These are phyloP conservation scores for Gonapodya prolifera DNA, from an alignment of 192 early-diverging fungal species.

Conservation along the genomic window DNA sequence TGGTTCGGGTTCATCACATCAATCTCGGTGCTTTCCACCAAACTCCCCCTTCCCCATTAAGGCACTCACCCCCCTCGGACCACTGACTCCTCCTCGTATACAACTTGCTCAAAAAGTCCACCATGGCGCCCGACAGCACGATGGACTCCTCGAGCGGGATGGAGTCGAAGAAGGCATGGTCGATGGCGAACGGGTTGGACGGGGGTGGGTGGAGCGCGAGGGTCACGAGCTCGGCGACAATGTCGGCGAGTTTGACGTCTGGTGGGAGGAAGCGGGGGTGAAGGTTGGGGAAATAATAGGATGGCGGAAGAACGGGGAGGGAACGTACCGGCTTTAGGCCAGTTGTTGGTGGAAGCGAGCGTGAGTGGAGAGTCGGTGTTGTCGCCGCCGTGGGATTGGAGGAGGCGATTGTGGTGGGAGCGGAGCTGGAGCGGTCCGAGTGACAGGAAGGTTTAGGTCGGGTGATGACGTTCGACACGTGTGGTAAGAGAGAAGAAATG, in stretches of 20 bases:
- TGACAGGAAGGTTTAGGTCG: not conserved
- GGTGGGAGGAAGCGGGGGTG: not conserved
- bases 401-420: not conserved
- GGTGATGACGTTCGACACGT: not conserved
- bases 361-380: constrained; percentile 40
- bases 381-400: not conserved
- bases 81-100: constrained; percentile 31
- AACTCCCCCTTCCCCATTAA: not conserved
- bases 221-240: constrained; percentile 53
- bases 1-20: no score
- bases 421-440: not conserved
- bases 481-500: no score
- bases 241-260: constrained; percentile 51
- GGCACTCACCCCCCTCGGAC: constrained; percentile 21
- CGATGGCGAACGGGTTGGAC: constrained; percentile 52
- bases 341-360: constrained; percentile 48
- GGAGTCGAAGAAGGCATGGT: constrained; percentile 42
- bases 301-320: not conserved
- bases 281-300: not conserved
- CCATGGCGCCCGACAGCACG: constrained; percentile 50
- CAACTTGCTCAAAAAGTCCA: constrained; percentile 48
- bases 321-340: constrained; percentile 35
- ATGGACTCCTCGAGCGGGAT: constrained; percentile 51
- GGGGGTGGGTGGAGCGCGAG: constrained; percentile 37
- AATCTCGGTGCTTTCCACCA: not conserved